Base-by-base conservation (phyloP, 2,329 filamentous ascomycete genomes). In the Clathrospora elynae region DNA sequence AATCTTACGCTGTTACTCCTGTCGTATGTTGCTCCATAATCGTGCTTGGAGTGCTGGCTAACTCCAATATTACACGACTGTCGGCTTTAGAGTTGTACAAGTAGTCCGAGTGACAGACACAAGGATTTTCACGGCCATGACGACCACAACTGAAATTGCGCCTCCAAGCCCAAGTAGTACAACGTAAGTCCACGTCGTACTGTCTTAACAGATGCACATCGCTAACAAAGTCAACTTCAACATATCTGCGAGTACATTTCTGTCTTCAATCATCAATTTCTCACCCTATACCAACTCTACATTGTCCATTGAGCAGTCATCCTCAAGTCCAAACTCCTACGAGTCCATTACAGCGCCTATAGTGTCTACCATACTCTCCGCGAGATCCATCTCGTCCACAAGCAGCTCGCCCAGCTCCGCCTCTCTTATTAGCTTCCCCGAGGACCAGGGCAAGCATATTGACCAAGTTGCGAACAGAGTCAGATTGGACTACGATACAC, bases 401-500 rank as follows among this genome's bases (percentile, higher is more conserved):
- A n/a, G n/a, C n/a, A n/a, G n/a, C n/a, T n/a, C n/a, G n/a, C n/a
- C n/a, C n/a, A n/a, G n/a, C n/a, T n/a, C n/a, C n/a, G n/a, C n/a
- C n/a, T n/a, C n/a, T n/a, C n/a, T n/a, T n/a, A n/a, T 66, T 30
- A 48, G 34, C 13, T 67, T 62, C 25, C 61, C 61, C 2, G 44
- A 42, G 5, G 46, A 50, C 29, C 30, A 53, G 13, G 42, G 43
- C 20, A 48, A 55, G 17, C 48, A 32, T 6, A 49, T 61, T 3
- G 56, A 59, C 10, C 62, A 62, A 32, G 52, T 66, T 33, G 49
- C 62, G 7, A 57, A 54, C 12, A 51, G 55, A 17, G 31, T 53
- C 16, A 51, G 52, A 25, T 55, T 59, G 19, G 59, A 66, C 25
- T 67, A 64, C 39, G 52, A 66, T 33, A 65, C 54, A 2, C 49